Evolutionary conservation across 1,139 yeast genomes (phyloP).

Genomic region (Pneumocystis carinii): DNA sequence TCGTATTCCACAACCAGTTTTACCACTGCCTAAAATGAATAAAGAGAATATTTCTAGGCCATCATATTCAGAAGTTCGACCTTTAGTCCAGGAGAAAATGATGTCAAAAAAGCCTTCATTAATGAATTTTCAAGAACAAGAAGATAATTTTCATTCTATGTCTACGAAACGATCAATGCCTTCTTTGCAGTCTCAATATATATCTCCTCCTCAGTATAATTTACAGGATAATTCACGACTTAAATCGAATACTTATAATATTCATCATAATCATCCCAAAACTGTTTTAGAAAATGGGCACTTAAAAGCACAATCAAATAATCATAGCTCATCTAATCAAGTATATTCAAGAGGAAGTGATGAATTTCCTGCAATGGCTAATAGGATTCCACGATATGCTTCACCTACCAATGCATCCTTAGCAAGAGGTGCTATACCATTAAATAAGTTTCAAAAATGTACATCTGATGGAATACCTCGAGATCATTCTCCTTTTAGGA

Average conservation of each 20-base stretch:
- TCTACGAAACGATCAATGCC: conserved; percentile 16
- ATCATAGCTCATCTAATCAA: not conserved
- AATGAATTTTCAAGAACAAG: conserved; percentile 5
- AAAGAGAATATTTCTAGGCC: not conserved
- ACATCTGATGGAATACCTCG: not conserved
- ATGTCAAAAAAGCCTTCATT: conserved; percentile 13
- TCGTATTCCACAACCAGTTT: conserved; percentile 14
- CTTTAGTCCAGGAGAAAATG: conserved; percentile 4
- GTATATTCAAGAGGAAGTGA: not conserved
- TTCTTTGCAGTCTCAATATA: conserved; percentile 11
- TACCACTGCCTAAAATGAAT: conserved; percentile 4
- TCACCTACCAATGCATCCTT: conserved; percentile 1
- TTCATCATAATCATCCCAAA: not conserved
- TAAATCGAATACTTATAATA: not conserved
- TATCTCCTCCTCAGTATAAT: conserved; percentile 9
- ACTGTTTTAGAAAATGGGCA: not conserved
- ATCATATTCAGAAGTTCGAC: not conserved
- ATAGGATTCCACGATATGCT: not conserved
- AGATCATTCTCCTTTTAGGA: not conserved
- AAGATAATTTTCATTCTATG: conserved; percentile 3
- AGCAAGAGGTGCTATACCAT: not conserved
- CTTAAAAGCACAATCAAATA: not conserved
- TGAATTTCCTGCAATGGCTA: not conserved
- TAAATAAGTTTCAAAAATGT: not conserved
- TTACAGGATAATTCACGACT: conserved; percentile 8